These are phyloP conservation scores for Chlorella vulgaris DNA, from an alignment of 139 green algal genomes.

Conservation along the genomic window DNA sequence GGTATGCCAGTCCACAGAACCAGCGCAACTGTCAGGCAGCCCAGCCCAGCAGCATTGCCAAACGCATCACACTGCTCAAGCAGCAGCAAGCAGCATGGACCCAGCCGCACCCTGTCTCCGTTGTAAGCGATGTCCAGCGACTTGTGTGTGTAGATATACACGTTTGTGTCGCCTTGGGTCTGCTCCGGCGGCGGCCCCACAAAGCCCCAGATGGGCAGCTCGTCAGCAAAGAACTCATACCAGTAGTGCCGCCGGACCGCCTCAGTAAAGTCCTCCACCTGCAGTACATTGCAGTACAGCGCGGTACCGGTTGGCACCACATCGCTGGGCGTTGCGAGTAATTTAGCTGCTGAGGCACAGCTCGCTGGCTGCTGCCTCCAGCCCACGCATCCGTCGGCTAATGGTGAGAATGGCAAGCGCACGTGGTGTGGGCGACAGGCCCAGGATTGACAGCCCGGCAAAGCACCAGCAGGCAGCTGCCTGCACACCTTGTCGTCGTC, in stretches of 20 bases:
- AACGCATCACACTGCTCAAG: too few relatives aligned
- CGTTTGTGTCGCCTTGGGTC: constrained; percentile 52
- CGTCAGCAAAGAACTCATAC: constrained; percentile 96
- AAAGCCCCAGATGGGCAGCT: constrained; percentile 96
- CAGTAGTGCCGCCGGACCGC: constrained; percentile 85
- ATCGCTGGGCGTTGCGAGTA: not conserved
- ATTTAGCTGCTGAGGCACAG: too few relatives aligned
- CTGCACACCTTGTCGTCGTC: constrained; percentile 46
- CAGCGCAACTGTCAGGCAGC: too few relatives aligned
- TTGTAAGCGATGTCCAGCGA: constrained; percentile 95
- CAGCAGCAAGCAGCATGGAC: too few relatives aligned
- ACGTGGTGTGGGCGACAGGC: too few relatives aligned
- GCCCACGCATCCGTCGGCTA: too few relatives aligned
- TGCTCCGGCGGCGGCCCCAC: constrained; percentile 70
- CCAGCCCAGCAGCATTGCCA: too few relatives aligned
- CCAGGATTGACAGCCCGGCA: too few relatives aligned
- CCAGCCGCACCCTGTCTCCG: constrained; percentile 78
- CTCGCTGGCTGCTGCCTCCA: too few relatives aligned
- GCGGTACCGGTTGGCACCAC: not conserved
- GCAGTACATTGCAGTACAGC: not conserved
- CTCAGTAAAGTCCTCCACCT: constrained; percentile 71
- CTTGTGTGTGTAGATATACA: constrained; percentile 95
- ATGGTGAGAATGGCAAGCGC: too few relatives aligned
- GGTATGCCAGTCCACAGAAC: too few relatives aligned
- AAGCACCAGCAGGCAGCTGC: constrained; percentile 82